These are phyloP conservation scores for Farysia itapuensis DNA, from an alignment of 1,284 basidiomycete genomes.

Conservation along the genomic window DNA sequence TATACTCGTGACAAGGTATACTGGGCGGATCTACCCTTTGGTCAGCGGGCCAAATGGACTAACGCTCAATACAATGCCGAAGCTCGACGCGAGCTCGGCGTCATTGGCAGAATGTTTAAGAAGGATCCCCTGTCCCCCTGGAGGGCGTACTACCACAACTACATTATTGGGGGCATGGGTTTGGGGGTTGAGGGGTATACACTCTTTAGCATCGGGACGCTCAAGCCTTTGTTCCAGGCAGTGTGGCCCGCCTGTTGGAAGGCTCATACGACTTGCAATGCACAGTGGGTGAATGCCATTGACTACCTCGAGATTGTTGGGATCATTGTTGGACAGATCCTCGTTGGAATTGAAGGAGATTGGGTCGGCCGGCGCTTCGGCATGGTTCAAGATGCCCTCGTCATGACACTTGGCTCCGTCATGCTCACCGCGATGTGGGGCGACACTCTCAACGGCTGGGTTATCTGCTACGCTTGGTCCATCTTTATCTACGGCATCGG, in stretches of 20 bases:
- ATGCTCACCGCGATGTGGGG: conserved; percentile 67
- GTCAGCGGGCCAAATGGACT: conserved; percentile 60
- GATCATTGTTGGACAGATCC: conserved; percentile 66
- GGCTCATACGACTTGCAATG: conserved; percentile 61
- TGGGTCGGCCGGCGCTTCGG: conserved; percentile 66
- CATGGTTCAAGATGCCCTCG: conserved; percentile 61
- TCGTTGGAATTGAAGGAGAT: conserved; percentile 66
- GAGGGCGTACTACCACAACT: conserved; percentile 62
- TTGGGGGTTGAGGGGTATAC: conserved; percentile 65
- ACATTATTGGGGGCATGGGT: conserved; percentile 65
- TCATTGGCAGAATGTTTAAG: conserved; percentile 64
- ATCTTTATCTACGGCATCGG: conserved; percentile 64
- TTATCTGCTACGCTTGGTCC: conserved; percentile 64
- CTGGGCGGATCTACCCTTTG: conserved; percentile 60
- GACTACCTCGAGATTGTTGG: conserved; percentile 64
- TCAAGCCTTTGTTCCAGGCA: conserved; percentile 62
- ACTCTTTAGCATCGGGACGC: conserved; percentile 63
- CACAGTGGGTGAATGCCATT: conserved; percentile 62
- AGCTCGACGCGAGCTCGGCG: conserved; percentile 61
- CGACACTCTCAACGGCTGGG: conserved; percentile 64
- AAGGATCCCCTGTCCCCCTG: conserved; percentile 62
- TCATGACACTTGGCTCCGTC: conserved; percentile 63
- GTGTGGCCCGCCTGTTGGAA: conserved; percentile 66
- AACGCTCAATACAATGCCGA: conserved; percentile 62
- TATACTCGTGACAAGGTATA: conserved; percentile 54